Base-by-base conservation (phyloP, 139 green algal species). In the Ettlia oleoabundans region DNA sequence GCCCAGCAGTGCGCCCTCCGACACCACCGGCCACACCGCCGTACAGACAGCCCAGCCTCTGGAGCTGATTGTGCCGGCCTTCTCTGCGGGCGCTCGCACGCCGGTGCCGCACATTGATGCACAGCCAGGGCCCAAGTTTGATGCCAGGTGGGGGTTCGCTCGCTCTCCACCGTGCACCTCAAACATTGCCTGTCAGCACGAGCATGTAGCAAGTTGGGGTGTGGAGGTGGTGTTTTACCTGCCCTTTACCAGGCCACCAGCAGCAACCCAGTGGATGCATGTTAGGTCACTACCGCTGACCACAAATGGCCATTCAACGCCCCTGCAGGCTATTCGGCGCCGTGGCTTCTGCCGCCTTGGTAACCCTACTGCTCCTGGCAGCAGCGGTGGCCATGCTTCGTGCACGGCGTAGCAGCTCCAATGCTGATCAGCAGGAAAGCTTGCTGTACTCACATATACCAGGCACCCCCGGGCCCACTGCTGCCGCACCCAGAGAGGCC, bases 361-460 rank as follows among this genome's bases (percentile, higher is more conserved):
- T 76, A 0, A 42, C 18, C 42, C 42, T 82, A 63, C 42, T 75
- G 33, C 64, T 82, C 33, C 40, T 72, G 33, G 24, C 41, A 30
- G 77, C 64, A 2, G 77, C 65, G 24, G 61, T 62, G 32, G 55
- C 55, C 55, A 35, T 53, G 71, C 37, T 26, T 4, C 47, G 73
- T 28, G 37, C 1, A 22, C 35, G 52, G 30, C n/a, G 10, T 13
- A n/a, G 42, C 30, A 19, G 24, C 26, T 8, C 5, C 1, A 26
- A 35, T n/a, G 26, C 28, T 10, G 53, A 68, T 22, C 71, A 67
- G 9, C 10, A 78, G 71, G 73, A 80, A 52, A 24, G 10, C 24
- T 53, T 80, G 1, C 73, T 80, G 1, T 80, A 80, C 53, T 51
- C 37, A 32, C 73, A 80, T 53, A 80, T 80, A 24, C 73, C 73